Base-by-base conservation (phyloP, 108 stramenopile genomes). In the Stephanodiscus triporus region DNA sequence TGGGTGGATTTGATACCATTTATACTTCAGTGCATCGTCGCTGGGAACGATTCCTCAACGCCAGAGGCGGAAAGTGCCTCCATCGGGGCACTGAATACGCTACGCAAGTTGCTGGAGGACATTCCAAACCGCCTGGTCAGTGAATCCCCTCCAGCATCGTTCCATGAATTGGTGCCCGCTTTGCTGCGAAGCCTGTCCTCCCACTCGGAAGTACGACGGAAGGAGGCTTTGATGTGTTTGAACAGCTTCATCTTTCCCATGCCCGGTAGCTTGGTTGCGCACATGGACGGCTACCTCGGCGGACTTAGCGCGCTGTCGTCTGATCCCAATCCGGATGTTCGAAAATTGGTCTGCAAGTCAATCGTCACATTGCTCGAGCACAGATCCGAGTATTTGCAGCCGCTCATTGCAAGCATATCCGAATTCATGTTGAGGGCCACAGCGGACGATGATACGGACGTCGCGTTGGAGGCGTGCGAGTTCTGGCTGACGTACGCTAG, bases 391-490 rank as follows among this genome's bases (percentile, higher is more conserved):
- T 93, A 90, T 60, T 22, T 96, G 2, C 85, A 82, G 75, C 86
- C 88, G 6, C 87, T 91, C 24, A 83, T 93, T 67, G 66, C 64
- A 51, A 72, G 91, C 23, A 85, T 94, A 55, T 80, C 86, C 14
- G 87, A 92, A 70, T 94, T 95, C 69, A 93, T 96, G 92, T 57
- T 95, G 37, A 73, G 80, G 13, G 81, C 86, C 19, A 91, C 89
- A 20, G 70, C 81, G 22, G 88, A 85, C 45, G 62, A 40, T 20
- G 61, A 84, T 72, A 45, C 63, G 1, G 61, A 61, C 24, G 92
- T 94, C 20, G 85, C 94, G 24, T 75, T 90, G 47, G 96, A 96
- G 69, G 96, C 96, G 14, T 93, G 92, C 63, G 96, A 96, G 37
- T 96, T 95, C 66, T 96, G 96, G 96, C 71, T 95, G 57, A 86